A percentile compares a stretch with the other conserved stretches of the same genome.
Conservation (phyloP, 2,329 filamentous ascomycete genomes). For the Fusarium luffae region DNA sequence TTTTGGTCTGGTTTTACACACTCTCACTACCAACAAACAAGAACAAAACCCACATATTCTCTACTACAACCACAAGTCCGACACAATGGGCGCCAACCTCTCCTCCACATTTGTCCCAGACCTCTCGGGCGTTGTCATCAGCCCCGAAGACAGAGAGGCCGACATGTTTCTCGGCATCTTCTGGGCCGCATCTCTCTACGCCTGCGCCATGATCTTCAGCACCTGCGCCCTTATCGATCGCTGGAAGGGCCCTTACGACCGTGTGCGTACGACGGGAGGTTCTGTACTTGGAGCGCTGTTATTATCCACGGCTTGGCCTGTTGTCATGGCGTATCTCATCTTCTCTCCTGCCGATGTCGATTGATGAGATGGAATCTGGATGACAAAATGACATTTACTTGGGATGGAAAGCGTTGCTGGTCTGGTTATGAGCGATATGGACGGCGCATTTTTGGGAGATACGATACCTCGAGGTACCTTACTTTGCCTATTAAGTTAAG, state of each 20-base stretch:
- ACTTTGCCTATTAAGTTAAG: background rate
- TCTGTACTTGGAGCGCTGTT: conserved; percentile 49
- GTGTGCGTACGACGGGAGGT: conserved; percentile 44
- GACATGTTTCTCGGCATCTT: conserved; percentile 50
- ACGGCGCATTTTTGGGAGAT: conserved; percentile 14
- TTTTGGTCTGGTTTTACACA: background rate
- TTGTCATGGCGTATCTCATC: conserved; percentile 51
- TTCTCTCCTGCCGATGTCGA: conserved; percentile 33
- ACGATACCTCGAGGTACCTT: conserved; percentile 1
- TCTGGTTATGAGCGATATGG: conserved; percentile 18
- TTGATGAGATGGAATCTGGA: background rate
- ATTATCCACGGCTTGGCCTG: conserved; percentile 52
- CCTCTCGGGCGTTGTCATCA: conserved; percentile 51
- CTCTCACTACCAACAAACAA: background rate
- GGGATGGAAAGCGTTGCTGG: background rate
- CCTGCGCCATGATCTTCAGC: conserved; percentile 55
- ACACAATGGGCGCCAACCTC: conserved; percentile 55
- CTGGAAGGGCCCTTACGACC: conserved; percentile 55
- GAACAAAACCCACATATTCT: background rate
- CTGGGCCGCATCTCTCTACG: conserved; percentile 53
- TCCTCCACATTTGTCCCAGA: conserved; percentile 54
- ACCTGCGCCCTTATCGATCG: conserved; percentile 56
- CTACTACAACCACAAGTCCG: background rate
- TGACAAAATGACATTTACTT: background rate
- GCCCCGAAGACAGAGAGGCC: conserved; percentile 46